phyloP scores from a whole-genome alignment of 2,329 filamentous ascomycete genomes.

The Cyclaneusma minus region DNA sequence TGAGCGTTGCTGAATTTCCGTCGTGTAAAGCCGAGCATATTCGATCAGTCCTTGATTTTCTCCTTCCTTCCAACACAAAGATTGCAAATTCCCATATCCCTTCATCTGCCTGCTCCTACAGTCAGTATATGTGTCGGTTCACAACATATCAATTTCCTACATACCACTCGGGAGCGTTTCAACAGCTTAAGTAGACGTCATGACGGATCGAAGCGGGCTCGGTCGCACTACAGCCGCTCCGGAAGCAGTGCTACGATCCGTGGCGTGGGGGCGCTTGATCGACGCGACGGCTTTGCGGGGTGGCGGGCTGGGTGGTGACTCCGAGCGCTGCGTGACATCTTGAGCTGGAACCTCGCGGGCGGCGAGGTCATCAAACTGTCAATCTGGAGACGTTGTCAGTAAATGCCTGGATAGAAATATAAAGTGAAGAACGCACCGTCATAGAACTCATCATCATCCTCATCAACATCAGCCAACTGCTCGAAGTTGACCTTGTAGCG shows the following conservation, averaged over 20 bases:
- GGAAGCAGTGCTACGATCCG: constrained; percentile 19
- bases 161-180: constrained; percentile 9
- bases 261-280: constrained; percentile 24
- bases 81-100: too few species aligned
- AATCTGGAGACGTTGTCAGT: constrained; percentile 39
- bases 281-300: constrained; percentile 26
- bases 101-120: too few species aligned
- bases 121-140: not conserved
- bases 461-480: constrained; percentile 81
- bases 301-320: constrained; percentile 24
- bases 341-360: constrained; percentile 71
- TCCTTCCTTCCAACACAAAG: too few species aligned
- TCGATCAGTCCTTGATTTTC: too few species aligned
- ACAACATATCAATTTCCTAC: constrained; percentile 1
- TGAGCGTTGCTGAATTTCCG: too few species aligned
- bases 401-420: constrained; percentile 1
- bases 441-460: constrained; percentile 91
- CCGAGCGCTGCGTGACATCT: too few species aligned
- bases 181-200: constrained; percentile 40
- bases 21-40: too few species aligned
- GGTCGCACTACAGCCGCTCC: constrained; percentile 34
- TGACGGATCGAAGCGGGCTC: constrained; percentile 54
- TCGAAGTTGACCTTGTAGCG: constrained; percentile 99
- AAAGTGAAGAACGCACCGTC: constrained; percentile 32
- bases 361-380: constrained; percentile 80